Base-by-base conservation (phyloP, 495 filamentous ascomycete genomes). In the Diplogelasinospora grovesii region DNA sequence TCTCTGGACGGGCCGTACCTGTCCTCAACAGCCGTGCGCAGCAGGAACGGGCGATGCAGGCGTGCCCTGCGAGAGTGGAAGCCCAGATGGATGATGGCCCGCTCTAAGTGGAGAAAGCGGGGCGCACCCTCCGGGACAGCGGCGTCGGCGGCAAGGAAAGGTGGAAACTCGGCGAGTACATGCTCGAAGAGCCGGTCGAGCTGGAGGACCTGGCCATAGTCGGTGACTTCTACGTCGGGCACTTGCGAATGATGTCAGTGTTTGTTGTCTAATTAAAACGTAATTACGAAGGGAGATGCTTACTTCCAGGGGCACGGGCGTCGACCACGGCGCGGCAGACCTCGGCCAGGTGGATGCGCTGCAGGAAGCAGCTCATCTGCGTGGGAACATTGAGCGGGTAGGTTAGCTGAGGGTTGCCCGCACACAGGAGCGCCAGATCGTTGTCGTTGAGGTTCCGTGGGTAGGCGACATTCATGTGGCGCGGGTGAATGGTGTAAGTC, bases 391-490 rank as follows among this genome's bases (percentile, higher is more conserved):
- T 53, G 13, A 68, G 26, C 1, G 69, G 60, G 26, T 49, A 51
- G 28, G 45, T 52, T 16, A 20, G 24, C 31, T 58, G n/a, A 61
- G 63, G 36, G 68, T 59, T 3, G 36, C 22, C 22, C 3, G 8
- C 3, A 23, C 9, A 18, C 7, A 15, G 28, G 5, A 15, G 25
- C 2, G 48, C 25, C 3, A 70, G 32, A 33, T 75, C 71, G 42
- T 64, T 61, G 36, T 73, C 67, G 33, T 70, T 64, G 10, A 63
- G 14, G 43, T 74, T 73, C 16, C 57, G 38, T n/a, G 71, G 72
- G 21, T 63, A 62, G 8, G 57, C 54, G 4, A 66, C 66, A 3
- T 46, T 56, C 59, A 70, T 73, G 8, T 75, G 69, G 2, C 52
- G 57, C 5, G 59, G 61, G 26, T 69, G 49, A 6, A 57, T 29